Base-by-base conservation (phyloP, 495 filamentous ascomycete genomes). In the Cryomyces minteri region DNA sequence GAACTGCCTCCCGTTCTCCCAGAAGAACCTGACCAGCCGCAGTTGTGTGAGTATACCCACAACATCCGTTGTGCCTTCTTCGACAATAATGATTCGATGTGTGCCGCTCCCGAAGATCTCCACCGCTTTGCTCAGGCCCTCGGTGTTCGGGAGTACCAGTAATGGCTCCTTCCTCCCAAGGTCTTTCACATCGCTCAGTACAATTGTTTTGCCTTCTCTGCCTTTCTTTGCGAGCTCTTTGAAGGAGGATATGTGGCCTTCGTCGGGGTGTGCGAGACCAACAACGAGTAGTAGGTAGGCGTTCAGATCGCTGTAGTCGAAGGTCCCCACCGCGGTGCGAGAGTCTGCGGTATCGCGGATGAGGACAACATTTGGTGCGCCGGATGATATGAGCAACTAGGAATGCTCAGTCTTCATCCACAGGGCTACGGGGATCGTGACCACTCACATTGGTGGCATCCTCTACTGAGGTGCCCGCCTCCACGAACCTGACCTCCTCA, bases 271-370 rank as follows among this genome's bases (percentile, higher is more conserved):
- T 25, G 86, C 82, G 40, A 95, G 66, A 9, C 90, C 90, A 4
- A 93, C 82, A 3, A 94, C 92, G 40, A 92, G 73, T 25, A 98
- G 67, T 12, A 98, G 72, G 55, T 96, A 98, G 37, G 88, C 81
- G 50, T 93, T 95, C 29, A 98, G 67, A 53, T 98, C 90, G 48
- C 71, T 82, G 54, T 88, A 93, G 57, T 94, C 92, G 56, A 96
- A 95, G 1, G 86, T 94, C 28, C 79, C 84, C 10, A 83, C 67
- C 0, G 81, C 82, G 12, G 70, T 70, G 18, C 70, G 73, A 41
- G 79, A 71, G 4, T 70, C 61, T 14, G 74, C 55, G 14, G 68
- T 67, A 42, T 92, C 80, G 41, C 88, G 82, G 41, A 98, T 69
- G 38, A 95, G 71, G 28, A 98, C 75, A 6, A 92, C 85, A 48